phyloP scores from a whole-genome alignment of 2,329 filamentous ascomycete genomes.

The Trichoderma gracile region DNA sequence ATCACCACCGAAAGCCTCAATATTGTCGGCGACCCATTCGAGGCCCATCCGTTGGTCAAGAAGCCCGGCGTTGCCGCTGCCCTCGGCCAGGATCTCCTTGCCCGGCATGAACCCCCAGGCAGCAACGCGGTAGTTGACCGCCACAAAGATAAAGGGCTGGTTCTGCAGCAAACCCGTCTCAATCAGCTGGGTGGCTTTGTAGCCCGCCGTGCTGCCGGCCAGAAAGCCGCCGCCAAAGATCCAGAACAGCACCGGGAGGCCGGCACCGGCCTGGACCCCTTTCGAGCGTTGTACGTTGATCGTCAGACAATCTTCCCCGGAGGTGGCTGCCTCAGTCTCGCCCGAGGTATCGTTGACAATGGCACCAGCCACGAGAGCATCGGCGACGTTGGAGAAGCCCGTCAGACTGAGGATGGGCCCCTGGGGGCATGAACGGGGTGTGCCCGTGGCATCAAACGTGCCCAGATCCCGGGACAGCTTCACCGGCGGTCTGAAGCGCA shows the following conservation, averaged over 20 bases:
- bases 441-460: slow-evolving; percentile 59
- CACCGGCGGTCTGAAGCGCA: slow-evolving; percentile 70
- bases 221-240: slow-evolving; percentile 69
- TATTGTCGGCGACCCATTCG: slow-evolving; percentile 77
- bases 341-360: background rate
- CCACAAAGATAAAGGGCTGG: slow-evolving; percentile 69
- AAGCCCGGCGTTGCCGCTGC: slow-evolving; percentile 68
- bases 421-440: slow-evolving; percentile 69
- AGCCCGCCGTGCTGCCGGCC: slow-evolving; percentile 52
- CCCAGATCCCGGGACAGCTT: slow-evolving; percentile 57
- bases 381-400: background rate
- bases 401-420: slow-evolving; percentile 53
- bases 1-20: slow-evolving; percentile 75
- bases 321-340: background rate
- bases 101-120: slow-evolving; percentile 75
- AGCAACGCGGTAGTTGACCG: slow-evolving; percentile 75
- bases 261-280: slow-evolving; percentile 54
- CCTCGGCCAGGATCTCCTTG: slow-evolving; percentile 65
- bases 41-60: slow-evolving; percentile 72
- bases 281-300: slow-evolving; percentile 61
- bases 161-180: slow-evolving; percentile 43
- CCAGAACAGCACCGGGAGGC: slow-evolving; percentile 69
- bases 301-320: slow-evolving; percentile 62
- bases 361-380: background rate
- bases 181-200: slow-evolving; percentile 53